Evolutionary conservation across 176 grass and related monocot species (phyloP), one percentile per base, ranked within the genome.

Genomic region (Eleusine coracana): DNA sequence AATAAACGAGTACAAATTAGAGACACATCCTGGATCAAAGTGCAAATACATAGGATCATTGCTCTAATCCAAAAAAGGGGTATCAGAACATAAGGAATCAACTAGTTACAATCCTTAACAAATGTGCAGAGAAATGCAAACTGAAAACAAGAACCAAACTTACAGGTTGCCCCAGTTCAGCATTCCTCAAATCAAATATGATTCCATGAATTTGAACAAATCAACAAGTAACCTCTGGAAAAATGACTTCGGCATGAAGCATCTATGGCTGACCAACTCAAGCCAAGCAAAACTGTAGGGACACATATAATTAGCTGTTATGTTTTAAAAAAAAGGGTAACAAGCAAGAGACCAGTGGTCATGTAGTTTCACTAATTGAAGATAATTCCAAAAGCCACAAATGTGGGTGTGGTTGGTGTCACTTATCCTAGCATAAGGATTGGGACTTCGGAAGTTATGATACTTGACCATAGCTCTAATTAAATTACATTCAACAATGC

Each of bases 201-300:
- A 92, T 89, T 98, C 92, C 88, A 98, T 88, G 85, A 98, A 98
- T 83, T 95, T 98, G 85, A 98, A 93, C 84, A 98, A 93, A 93
- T 82, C 92, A 88, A 94, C 82, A 70, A 98, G 95, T 86, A 98
- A 88, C 51, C 86, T 90, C 64, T 98, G 92, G 69, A 98, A 95
- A 83, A 86, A 89, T 68, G 90, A 92, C 82, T 93, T 98, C 21
- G 95, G 88, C 95, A 95, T 93, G 85, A 98, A 98, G 68, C 81
- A 93, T 82, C 89, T 91, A 28, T 98, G 96, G 65, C 96, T 95
- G 77, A 98, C 87, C 80, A 98, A 91, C 77, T 98, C 96, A 56
- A 98, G 90, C 96, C 96, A 98, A 71, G 92, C 96, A 93, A 95
- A 98, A 71, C 96, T 98, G 71, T 44, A 91, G 50, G 48, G 44